Conservation (phyloP, 192 early-diverging fungal species). For the Chytriomyces sp. region DNA sequence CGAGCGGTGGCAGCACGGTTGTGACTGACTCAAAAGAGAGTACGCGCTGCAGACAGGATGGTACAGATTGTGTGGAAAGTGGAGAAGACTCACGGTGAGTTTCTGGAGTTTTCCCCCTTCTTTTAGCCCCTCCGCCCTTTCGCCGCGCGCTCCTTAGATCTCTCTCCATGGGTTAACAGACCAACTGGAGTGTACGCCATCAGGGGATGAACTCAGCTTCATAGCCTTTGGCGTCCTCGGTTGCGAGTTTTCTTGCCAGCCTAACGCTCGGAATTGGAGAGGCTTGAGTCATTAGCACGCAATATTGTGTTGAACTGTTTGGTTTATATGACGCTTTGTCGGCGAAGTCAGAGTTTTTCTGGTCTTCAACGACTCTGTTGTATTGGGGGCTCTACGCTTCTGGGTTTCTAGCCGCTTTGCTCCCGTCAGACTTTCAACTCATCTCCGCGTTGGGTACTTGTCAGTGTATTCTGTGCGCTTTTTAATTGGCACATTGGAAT, state of each 20-base stretch:
- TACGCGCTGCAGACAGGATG: constrained; percentile 65
- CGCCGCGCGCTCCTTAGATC: constrained; percentile 69
- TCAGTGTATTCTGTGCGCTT: neutral
- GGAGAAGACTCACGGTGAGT: constrained; percentile 55
- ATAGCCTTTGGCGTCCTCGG: neutral
- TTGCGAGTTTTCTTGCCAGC: constrained; percentile 32
- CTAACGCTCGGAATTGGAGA: constrained; percentile 48
- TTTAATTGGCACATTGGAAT: neutral
- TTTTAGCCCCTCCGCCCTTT: neutral
- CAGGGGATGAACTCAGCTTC: constrained; percentile 4
- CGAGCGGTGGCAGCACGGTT: constrained; percentile 44
- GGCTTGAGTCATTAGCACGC: constrained; percentile 66
- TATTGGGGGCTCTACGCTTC: constrained; percentile 10
- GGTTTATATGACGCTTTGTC: neutral
- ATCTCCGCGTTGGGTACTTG: constrained; percentile 10
- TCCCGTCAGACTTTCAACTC: neutral
- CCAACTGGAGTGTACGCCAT: neutral
- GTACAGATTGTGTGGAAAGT: constrained; percentile 46
- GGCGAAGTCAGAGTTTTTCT: constrained; percentile 13
- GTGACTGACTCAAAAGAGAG: constrained; percentile 57
- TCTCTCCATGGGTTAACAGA: constrained; percentile 45
- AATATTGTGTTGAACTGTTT: constrained; percentile 31
- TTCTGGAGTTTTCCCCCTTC: neutral
- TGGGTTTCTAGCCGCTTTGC: constrained; percentile 19
- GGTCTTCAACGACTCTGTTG: neutral